These are phyloP conservation scores for Coemansia sp. DNA, from an alignment of 192 early-diverging fungal species.

Conservation along the genomic window DNA sequence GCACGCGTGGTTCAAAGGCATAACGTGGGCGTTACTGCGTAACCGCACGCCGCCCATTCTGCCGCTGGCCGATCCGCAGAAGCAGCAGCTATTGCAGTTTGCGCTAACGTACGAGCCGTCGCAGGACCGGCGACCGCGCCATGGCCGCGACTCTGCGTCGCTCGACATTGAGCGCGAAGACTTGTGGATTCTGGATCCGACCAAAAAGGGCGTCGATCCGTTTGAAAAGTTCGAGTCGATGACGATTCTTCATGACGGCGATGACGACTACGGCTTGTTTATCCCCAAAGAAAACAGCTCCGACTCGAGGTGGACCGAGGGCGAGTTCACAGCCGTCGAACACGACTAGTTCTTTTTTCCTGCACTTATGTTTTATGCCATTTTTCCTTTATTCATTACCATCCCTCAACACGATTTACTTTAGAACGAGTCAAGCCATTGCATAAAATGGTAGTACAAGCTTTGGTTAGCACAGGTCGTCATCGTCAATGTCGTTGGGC, in stretches of 20 bases:
- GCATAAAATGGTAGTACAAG: too few relatives aligned
- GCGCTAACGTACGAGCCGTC: constrained; percentile 53
- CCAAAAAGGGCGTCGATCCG: constrained; percentile 47
- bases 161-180: constrained; percentile 56
- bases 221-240: constrained; percentile 58
- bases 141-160: constrained; percentile 40
- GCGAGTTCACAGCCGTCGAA: constrained; percentile 49
- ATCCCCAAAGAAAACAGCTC: constrained; percentile 54
- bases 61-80: constrained; percentile 60
- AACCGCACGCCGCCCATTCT: constrained; percentile 84
- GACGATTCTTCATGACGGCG: constrained; percentile 57
- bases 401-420: too few relatives aligned
- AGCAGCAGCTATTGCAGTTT: constrained; percentile 56
- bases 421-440: too few relatives aligned
- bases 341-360: constrained; percentile 29
- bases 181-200: constrained; percentile 44
- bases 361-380: background rate
- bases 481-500: too few relatives aligned
- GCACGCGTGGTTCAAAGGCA: constrained; percentile 86
- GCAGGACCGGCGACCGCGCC: constrained; percentile 35
- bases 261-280: constrained; percentile 53
- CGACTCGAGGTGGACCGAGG: constrained; percentile 51
- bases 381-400: background rate
- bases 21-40: constrained; percentile 91
- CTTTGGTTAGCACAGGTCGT: too few relatives aligned